Conservation (phyloP, 371 early-diverging fungal genomes). For the Mucor lusitanicus region DNA sequence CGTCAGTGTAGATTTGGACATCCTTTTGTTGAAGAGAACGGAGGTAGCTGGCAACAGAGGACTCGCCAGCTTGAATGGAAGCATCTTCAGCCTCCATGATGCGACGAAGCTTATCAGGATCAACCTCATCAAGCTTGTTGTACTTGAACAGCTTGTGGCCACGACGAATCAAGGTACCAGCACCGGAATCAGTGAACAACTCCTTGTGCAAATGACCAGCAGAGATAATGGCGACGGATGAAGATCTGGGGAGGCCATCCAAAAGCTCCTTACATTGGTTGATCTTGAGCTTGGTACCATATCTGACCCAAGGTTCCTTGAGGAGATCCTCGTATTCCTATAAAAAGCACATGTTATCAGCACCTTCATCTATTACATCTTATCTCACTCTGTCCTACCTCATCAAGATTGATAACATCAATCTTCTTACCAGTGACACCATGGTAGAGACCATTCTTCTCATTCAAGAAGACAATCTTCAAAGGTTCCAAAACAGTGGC, state of each 20-base stretch:
- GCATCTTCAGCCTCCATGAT: constrained; percentile 80
- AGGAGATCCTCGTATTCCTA: constrained; percentile 79
- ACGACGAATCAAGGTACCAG: constrained; percentile 94
- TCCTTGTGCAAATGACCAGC: constrained; percentile 96
- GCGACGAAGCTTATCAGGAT: constrained; percentile 83
- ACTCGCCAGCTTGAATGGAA: constrained; percentile 62
- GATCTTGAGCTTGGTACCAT: constrained; percentile 96
- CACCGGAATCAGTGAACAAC: constrained; percentile 94
- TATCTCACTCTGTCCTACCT: constrained; percentile 55
- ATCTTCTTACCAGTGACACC: constrained; percentile 93
- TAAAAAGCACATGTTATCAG: background rate
- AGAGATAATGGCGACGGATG: constrained; percentile 95
- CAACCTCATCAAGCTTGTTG: constrained; percentile 64
- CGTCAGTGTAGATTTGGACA: constrained; percentile 79
- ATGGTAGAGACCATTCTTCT: constrained; percentile 93
- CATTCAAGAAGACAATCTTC: constrained; percentile 95
- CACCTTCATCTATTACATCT: background rate
- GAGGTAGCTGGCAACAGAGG: constrained; percentile 76
- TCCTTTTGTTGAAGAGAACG: constrained; percentile 61
- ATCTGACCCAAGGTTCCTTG: constrained; percentile 93
- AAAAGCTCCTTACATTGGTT: constrained; percentile 94
- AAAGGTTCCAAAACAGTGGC: constrained; percentile 95
- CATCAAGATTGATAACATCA: constrained; percentile 93
- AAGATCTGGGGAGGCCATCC: constrained; percentile 91
- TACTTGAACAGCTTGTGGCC: constrained; percentile 86